These are phyloP conservation scores for Emericellopsis terricola DNA, from an alignment of 495 filamentous ascomycete genomes.

Conservation along the genomic window DNA sequence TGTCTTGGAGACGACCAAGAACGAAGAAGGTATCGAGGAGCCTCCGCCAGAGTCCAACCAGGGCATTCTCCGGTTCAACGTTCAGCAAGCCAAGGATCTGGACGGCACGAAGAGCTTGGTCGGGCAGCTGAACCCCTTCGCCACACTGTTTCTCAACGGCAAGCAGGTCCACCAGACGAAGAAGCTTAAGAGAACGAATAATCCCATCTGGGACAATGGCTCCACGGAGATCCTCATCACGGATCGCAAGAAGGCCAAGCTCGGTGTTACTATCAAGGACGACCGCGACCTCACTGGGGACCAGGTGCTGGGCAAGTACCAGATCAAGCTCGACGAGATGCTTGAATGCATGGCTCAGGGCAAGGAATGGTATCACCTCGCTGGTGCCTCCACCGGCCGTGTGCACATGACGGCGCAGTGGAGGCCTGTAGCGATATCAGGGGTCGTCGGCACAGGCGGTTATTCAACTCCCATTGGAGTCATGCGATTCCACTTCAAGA, in stretches of 20 bases:
- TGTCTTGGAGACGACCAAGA: constrained; percentile 51
- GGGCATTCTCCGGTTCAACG: constrained; percentile 78
- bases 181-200: constrained; percentile 90
- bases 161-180: constrained; percentile 72
- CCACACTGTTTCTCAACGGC: constrained; percentile 68
- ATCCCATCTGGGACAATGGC: constrained; percentile 80
- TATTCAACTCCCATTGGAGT: constrained; percentile 90
- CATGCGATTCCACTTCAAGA: constrained; percentile 82
- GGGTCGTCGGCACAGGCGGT: constrained; percentile 60
- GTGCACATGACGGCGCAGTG: constrained; percentile 80
- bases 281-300: constrained; percentile 74
- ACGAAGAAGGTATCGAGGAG: constrained; percentile 58
- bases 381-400: constrained; percentile 63
- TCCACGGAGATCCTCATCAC: constrained; percentile 88
- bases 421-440: constrained; percentile 82
- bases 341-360: constrained; percentile 80
- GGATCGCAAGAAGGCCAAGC: constrained; percentile 70
- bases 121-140: constrained; percentile 81
- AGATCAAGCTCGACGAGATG: constrained; percentile 89
- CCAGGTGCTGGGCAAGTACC: constrained; percentile 73
- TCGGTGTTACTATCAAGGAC: constrained; percentile 88
- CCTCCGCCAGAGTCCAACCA: constrained; percentile 78
- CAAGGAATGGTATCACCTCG: constrained; percentile 87
- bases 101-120: constrained; percentile 80
- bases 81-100: constrained; percentile 91